Evolutionary conservation across 768 basidiomycete genomes (phyloP).

Genomic region (Trametes maxima): DNA sequence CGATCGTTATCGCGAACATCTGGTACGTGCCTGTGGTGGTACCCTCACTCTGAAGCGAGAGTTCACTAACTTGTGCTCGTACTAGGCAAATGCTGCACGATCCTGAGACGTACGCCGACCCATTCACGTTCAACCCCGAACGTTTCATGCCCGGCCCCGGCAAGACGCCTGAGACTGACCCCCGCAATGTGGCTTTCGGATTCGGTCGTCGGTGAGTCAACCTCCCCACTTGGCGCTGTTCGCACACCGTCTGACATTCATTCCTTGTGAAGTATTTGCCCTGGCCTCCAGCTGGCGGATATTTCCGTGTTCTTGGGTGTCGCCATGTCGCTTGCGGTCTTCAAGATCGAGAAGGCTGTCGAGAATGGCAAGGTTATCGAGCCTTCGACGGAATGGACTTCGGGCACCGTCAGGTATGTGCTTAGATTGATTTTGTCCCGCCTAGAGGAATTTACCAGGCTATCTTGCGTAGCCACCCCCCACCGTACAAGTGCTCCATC

Average conservation of each 20-base stretch:
- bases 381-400: conserved; percentile 27
- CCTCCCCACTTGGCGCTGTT: not conserved
- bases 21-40: conserved; percentile 28
- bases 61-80: not conserved
- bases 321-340: conserved; percentile 36
- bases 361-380: conserved; percentile 33
- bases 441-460: not conserved
- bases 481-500: conserved; percentile 31
- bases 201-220: conserved; percentile 33
- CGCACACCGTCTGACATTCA: not conserved
- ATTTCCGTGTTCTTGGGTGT: conserved; percentile 32
- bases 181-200: conserved; percentile 32
- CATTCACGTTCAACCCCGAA: conserved; percentile 38
- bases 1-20: conserved; percentile 38
- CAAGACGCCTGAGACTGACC: conserved; percentile 28
- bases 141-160: conserved; percentile 31
- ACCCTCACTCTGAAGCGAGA: not conserved
- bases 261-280: conserved; percentile 21
- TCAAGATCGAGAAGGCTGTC: conserved; percentile 33
- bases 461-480: conserved; percentile 27
- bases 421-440: not conserved
- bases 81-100: conserved; percentile 34
- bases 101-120: conserved; percentile 35
- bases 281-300: conserved; percentile 36
- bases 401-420: conserved; percentile 32